Conservation (phyloP, 345 rosid genomes). For the Physaria fendleri region DNA sequence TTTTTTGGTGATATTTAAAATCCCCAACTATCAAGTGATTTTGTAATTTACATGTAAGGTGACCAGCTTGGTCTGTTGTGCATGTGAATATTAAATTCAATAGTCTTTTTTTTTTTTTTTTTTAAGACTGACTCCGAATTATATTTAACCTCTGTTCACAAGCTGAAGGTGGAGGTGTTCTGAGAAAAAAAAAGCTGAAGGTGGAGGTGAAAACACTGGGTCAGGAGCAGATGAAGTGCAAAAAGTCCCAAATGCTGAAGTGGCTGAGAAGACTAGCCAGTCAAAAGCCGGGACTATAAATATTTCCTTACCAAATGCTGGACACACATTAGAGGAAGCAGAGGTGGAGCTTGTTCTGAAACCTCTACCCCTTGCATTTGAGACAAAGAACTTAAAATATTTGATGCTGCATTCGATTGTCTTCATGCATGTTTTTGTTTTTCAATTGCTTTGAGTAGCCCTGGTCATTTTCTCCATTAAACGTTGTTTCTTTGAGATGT, state of each 20-base stretch:
- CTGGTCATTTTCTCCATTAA: not conserved
- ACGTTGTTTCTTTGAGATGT: not conserved
- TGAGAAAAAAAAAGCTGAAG: too few relatives aligned
- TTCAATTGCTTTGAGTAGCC: conserved; percentile 12
- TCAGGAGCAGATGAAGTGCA: conserved; percentile 35
- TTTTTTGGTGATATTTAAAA: not conserved
- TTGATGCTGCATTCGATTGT: conserved; percentile 96
- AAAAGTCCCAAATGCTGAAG: conserved; percentile 35
- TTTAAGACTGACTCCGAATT: not conserved
- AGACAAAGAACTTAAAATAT: conserved; percentile 82
- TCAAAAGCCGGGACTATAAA: conserved; percentile 39
- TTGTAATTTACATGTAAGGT: not conserved
- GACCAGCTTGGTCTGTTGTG: not conserved
- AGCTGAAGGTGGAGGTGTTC: too few relatives aligned
- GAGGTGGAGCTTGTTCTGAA: conserved; percentile 84
- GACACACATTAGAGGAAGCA: conserved; percentile 69
- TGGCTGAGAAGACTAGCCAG: conserved; percentile 36
- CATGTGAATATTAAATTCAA: conserved; percentile 11
- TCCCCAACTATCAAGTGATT: not conserved
- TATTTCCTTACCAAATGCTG: conserved; percentile 68
- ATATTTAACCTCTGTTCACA: conserved; percentile 42
- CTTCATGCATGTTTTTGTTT: conserved; percentile 63
- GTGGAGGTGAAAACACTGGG: conserved; percentile 41
- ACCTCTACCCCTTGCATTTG: conserved; percentile 89
- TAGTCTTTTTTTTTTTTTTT: conserved; percentile 8